Base-by-base conservation (phyloP, 1,284 basidiomycete genomes). In the Trichosporon coremiiforme region DNA sequence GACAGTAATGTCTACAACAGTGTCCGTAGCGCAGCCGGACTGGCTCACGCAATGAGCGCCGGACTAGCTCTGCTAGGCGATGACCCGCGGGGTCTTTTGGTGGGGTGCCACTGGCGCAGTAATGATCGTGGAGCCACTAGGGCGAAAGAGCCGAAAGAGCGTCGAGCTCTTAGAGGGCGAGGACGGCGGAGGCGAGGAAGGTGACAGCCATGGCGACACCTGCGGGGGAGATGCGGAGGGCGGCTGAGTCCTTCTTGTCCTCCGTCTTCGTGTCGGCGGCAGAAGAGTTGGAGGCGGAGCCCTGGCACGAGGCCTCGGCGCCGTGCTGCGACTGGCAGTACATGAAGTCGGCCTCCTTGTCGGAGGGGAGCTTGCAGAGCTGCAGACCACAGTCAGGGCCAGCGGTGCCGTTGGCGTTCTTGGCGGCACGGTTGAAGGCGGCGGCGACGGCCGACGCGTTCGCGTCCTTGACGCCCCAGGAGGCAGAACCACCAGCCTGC, bases 341-440 rank as follows among this genome's bases (percentile, higher is more conserved):
- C 57, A 62, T 62, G 57, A 62, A 62, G 57, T 62, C 57, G 57
- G 57, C 29, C 57, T 62, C 57, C 57, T 62, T 62, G 57, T 62
- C 57, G 10, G 15, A 7, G 17, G 57, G 31, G 29, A 62, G 57
- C 29, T 62, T 62, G 57, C 57, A 62, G 29, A 62, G 31, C 57
- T 62, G 57, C 10, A 62, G 57, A 31, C 31, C 29, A 31, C 57
- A 62, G 29, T 62, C 31, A 31, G 29, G 7, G 33, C 5, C 15
- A 0, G 57, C 57, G 31, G 57, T 33, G 17, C 50, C 50, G 50
- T 53, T 53, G 50, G 57, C 29, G 57, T 33, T 62, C 29, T 33
- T 31, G 20, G 17, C 17, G 17, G 6, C 17, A 29, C 31, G 29
- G 29, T 31, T 33, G 31, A 35, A 31, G 57, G 29, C 6, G 31